Base-by-base conservation (phyloP, 768 basidiomycete genomes). In the Suillus placidus region DNA sequence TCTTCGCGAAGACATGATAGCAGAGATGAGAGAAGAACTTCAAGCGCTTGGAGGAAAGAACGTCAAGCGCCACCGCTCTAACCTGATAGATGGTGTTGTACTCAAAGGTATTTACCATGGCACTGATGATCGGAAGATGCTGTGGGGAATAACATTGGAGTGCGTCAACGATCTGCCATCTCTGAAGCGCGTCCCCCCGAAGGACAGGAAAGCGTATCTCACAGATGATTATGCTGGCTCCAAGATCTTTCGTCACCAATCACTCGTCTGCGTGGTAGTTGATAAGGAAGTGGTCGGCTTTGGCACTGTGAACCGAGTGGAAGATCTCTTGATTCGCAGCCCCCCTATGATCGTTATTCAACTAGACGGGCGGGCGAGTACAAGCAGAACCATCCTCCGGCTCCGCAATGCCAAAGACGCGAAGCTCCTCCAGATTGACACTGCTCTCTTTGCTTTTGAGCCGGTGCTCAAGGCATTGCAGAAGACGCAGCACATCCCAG, bases 391-490 rank as follows among this genome's bases (percentile, higher is more conserved):
- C 3, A 74, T 89, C 1, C 61, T 75, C 18, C 71, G 67, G 38
- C 69, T 87, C 56, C 80, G 80, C 64, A 67, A 63, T 32, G 74
- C 70, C 20, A 67, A 73, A 23, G 55, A 74, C 16, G 69, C 84
- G 56, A 77, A 77, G 35, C 78, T 88, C 35, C 70, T 88, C 26
- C 84, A 84, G 62, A 83, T 88, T 55, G 82, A 89, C 70, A 85
- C 85, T 0, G 85, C 85, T 0, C 70, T 88, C 4, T 89, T 89
- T 68, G 77, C 88, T 0, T 88, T 82, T 64, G 83, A 87, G 68
- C 86, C 86, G 1, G 77, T 88, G 42, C 77, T 89, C 9, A 80
- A 76, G 45, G 82, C 81, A 2, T 74, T 89, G 42, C 81, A 89
- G 73, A 67, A 78, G n/a, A 80, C 78, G 60, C 76, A 60, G 14